Evolutionary conservation across 768 basidiomycete species (phyloP), one percentile per base, ranked within the genome.

Genomic region (Auricularia cornea): DNA sequence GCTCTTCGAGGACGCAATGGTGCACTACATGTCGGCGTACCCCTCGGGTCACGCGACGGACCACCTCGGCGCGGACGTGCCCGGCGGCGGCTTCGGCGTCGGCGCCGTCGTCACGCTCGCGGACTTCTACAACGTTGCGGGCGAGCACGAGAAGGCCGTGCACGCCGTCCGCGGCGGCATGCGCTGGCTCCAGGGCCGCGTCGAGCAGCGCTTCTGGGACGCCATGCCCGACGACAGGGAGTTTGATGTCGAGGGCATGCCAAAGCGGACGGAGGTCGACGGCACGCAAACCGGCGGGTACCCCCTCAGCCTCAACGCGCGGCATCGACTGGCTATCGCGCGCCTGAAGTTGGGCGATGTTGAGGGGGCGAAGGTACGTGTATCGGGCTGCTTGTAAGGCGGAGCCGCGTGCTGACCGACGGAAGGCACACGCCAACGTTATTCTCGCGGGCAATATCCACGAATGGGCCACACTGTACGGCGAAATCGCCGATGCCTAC

Each of bases 171-270:
- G 89, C 57, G 79, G 78, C 60, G 95, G 94, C 1, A 88, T 84
- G 60, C 77, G 96, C 62, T 98, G 96, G 96, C 73, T 98, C n/a
- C 92, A 98, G 72, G 92, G 92, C 0, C 78, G 96, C 33, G 77
- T 75, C 33, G 77, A 82, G 56, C 87, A 89, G 70, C 80, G 78
- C 61, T 86, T 87, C 63, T 98, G 94, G 94, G 90, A 94, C 66
- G 72, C 81, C 26, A 83, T 86, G 61, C 83, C 82, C 32, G 95
- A 99, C 71, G 96, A 99, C 70, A 79, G 94, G 59, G 96, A 99
- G 74, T 99, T 84, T 70, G 92, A 94, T 69, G 69, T 81, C 23
- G 65, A 69, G 18, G 73, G 70, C 65, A 72, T 62, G 72, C 73
- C 67, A 69, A 64, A 62, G 38, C 56, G 26, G 51, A 68, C 3